Conservation (phyloP, 1,284 basidiomycete genomes). For the Ceratobasidium sp. region DNA sequence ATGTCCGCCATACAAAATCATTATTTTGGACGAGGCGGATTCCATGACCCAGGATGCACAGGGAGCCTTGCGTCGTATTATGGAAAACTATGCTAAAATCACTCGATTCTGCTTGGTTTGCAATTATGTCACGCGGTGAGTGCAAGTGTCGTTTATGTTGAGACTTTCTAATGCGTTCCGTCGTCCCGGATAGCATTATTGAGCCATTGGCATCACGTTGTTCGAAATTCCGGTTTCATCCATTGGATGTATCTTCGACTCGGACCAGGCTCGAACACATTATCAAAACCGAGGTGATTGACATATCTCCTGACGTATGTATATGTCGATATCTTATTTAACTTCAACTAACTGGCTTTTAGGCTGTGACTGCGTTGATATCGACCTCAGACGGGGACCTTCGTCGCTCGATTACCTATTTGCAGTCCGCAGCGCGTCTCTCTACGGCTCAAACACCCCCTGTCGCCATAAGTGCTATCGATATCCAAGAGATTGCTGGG, state of each 20-base stretch:
- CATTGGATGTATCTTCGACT: conserved; percentile 82
- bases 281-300: conserved; percentile 62
- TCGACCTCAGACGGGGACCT: conserved; percentile 89
- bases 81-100: conserved; percentile 97
- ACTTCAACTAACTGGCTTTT: background rate
- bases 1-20: conserved; percentile 98
- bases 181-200: conserved; percentile 84
- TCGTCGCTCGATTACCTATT: conserved; percentile 96
- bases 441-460: conserved; percentile 72
- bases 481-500: conserved; percentile 97
- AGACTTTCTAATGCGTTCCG: conserved; percentile 18
- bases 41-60: conserved; percentile 99
- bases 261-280: conserved; percentile 81
- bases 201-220: conserved; percentile 98
- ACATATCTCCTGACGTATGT: conserved; percentile 41
- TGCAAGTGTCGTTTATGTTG: conserved; percentile 7
- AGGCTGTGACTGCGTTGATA: conserved; percentile 76
- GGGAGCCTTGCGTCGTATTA: conserved; percentile 92
- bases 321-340: background rate
- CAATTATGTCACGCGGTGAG: conserved; percentile 97
- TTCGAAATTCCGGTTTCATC: conserved; percentile 98
- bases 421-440: conserved; percentile 93
- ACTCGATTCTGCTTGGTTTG: conserved; percentile 98
- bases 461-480: conserved; percentile 70
- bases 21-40: conserved; percentile 98